Percentiles rank a stretch among this genome's conserved stretches.
Evolutionary conservation across 371 early-diverging fungal genomes (phyloP).

Genomic region (Mortierella sp.): DNA sequence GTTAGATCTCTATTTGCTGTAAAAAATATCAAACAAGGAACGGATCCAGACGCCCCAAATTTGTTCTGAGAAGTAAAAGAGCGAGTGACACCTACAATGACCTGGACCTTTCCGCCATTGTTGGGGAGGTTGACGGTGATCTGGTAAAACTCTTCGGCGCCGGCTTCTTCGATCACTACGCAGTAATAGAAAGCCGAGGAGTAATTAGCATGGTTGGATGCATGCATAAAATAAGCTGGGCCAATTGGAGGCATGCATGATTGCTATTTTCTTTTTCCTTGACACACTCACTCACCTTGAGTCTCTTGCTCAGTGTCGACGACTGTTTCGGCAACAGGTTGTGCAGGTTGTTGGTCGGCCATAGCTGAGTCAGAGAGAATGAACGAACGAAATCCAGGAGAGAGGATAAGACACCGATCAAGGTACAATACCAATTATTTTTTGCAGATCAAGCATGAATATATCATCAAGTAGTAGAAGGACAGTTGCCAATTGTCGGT

Average conservation of each 20-base stretch:
- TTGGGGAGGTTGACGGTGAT: slow-evolving; percentile 71
- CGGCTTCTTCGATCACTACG: slow-evolving; percentile 50
- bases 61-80: neutral
- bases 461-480: neutral
- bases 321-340: slow-evolving; percentile 35
- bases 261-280: neutral
- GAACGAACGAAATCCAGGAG: neutral
- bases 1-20: neutral
- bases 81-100: slow-evolving; percentile 60
- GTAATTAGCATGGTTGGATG: neutral
- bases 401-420: neutral
- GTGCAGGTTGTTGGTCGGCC: slow-evolving; percentile 48
- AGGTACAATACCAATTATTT: neutral
- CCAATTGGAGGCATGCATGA: neutral
- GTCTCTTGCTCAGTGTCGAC: slow-evolving; percentile 45
- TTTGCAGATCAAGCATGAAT: neutral
- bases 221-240: neutral
- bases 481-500: neutral
- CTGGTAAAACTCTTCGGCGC: slow-evolving; percentile 70
- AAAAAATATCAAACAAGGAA: neutral
- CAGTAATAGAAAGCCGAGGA: neutral
- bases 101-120: slow-evolving; percentile 64
- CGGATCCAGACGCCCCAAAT: neutral
- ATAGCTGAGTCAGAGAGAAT: slow-evolving; percentile 21
- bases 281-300: slow-evolving; percentile 34